phyloP scores from a whole-genome alignment of 441 rosid genomes.

The Cnidoscolus chayamansa region DNA sequence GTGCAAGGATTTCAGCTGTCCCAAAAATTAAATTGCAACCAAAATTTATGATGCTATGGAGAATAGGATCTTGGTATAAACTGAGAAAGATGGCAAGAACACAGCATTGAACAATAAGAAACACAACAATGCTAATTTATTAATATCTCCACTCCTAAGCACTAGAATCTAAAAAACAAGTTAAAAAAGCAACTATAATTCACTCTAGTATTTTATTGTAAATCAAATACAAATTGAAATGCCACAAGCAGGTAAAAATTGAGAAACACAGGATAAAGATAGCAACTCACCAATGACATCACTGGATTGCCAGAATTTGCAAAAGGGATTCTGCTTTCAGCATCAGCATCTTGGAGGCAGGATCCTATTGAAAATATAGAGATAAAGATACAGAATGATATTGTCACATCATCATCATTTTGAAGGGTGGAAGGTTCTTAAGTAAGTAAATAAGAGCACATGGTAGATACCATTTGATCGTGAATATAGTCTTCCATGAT shows the following conservation, averaged over 20 bases:
- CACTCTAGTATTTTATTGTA: neutral
- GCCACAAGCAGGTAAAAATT: slow-evolving; percentile 5
- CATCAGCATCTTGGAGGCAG: slow-evolving; percentile 43
- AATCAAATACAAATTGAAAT: neutral
- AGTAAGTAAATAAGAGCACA: slow-evolving; percentile 32
- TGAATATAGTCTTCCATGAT: slow-evolving; percentile 36
- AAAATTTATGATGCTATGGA: no score
- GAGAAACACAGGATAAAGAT: neutral
- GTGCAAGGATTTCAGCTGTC: no score
- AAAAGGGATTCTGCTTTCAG: slow-evolving; percentile 72
- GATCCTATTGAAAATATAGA: slow-evolving; percentile 39
- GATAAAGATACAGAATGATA: slow-evolving; percentile 14
- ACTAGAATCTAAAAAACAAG: neutral
- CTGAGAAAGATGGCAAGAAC: neutral
- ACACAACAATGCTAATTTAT: neutral
- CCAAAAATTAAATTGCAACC: no score
- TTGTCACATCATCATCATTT: slow-evolving; percentile 5
- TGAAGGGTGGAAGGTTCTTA: slow-evolving; percentile 14
- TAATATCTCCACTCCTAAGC: neutral
- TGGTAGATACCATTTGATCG: slow-evolving; percentile 51
- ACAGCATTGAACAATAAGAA: neutral
- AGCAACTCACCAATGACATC: slow-evolving; percentile 73
- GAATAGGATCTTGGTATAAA: neutral
- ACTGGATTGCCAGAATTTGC: slow-evolving; percentile 81
- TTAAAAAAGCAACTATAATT: neutral